Evolutionary conservation across 371 early-diverging fungal genomes (phyloP), one percentile per base, ranked within the genome.

Genomic region (Dipsacomyces acuminosporus): DNA sequence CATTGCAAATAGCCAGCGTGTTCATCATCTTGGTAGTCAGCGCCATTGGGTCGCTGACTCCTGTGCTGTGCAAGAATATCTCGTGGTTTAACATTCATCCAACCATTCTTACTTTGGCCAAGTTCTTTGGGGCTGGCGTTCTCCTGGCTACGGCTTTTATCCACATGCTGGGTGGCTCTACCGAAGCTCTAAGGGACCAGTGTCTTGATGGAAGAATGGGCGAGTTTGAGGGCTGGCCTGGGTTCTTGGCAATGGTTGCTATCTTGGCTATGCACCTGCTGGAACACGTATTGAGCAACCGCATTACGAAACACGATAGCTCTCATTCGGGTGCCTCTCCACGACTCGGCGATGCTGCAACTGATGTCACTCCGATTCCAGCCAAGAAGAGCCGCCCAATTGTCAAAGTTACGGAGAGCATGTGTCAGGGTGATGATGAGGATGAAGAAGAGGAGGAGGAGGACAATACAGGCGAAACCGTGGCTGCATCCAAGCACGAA

Each of bases 61-160:
- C 80, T 0, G 51, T 80, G 0, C 23, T 55, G 0, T 52, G 64
- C 42, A 52, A 49, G 19, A 42, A 59, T 36, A 41, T 51, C 8
- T 45, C 38, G 17, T 41, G 48, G 46, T 59, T 77, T 0, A 45
- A 40, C 18, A 35, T 62, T 17, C 60, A 66, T 11, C 42, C 42
- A 3, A 45, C 25, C 6, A 23, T 56, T 0, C 40, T 73, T 11
- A 50, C 54, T 8, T 18, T 66, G 7, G 74, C 73, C 48, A 85
- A 82, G 54, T 77, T 79, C 59, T 79, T 89, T 67, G 86, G 89
- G 41, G 84, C 86, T 2, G 91, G 90, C 25, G 82, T 89, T 8
- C 85, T 91, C 48, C 74, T 89, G 49, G 84, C 87, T 9, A 87
- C 88, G 2, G 87, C 85, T 6, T 88, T 89, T 56, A 78, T 90